A percentile compares a stretch with the other conserved stretches of the same genome.
Conservation (phyloP, 352 stramenopile genomes). For the Lagenidium sp. region DNA sequence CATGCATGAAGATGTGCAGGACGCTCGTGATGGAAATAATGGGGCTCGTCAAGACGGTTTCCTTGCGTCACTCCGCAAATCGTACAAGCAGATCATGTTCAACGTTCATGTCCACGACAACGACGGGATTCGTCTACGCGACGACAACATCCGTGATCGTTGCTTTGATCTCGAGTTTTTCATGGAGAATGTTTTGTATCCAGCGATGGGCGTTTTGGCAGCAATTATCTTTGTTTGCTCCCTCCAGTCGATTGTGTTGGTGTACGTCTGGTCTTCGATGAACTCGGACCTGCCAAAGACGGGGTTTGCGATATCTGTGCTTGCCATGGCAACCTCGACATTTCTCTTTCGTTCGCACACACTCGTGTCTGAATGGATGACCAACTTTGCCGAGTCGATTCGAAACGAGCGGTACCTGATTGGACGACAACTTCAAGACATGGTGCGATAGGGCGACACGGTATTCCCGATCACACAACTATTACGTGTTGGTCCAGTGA, state of each 20-base stretch:
- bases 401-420: constrained; percentile 85
- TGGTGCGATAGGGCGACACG: constrained; percentile 58
- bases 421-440: constrained; percentile 78
- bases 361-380: constrained; percentile 45
- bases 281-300: constrained; percentile 32
- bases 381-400: constrained; percentile 72
- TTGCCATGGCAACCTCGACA: constrained; percentile 6
- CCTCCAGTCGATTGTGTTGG: constrained; percentile 30
- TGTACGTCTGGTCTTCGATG: constrained; percentile 29
- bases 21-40: not conserved
- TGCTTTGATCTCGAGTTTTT: constrained; percentile 74
- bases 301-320: constrained; percentile 40
- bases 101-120: constrained; percentile 66
- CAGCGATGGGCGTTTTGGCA: constrained; percentile 34
- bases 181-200: constrained; percentile 46
- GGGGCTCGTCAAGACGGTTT: constrained; percentile 37
- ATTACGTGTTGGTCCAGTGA: too few relatives aligned
- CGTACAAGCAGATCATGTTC: constrained; percentile 64
- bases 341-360: constrained; percentile 24
- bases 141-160: constrained; percentile 45
- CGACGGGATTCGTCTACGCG: constrained; percentile 42
- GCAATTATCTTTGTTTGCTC: constrained; percentile 44
- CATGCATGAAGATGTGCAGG: constrained; percentile 3
- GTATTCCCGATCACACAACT: too few relatives aligned
- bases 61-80: constrained; percentile 41